These are phyloP conservation scores for Lasiodiplodia theobromae DNA, from an alignment of 2,329 filamentous ascomycete genomes.

Conservation along the genomic window DNA sequence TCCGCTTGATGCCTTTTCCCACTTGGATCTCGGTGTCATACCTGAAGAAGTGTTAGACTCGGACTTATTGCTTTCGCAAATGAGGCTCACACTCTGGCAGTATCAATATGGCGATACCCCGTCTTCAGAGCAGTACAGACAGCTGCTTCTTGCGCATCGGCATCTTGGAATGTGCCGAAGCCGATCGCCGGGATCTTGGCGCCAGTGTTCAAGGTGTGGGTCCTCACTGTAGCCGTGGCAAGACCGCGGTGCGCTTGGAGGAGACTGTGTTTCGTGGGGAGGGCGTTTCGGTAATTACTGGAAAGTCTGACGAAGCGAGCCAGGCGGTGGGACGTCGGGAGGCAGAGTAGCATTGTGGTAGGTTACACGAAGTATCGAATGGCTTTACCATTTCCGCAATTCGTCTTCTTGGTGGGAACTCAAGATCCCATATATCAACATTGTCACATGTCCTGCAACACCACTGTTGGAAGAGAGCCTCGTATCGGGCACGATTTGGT, in stretches of 20 bases:
- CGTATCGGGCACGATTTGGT: not conserved
- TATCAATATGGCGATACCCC: conserved; percentile 49
- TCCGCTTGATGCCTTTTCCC: conserved; percentile 68
- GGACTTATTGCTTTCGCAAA: not conserved
- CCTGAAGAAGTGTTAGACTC: not conserved
- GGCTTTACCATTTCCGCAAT: too few relatives aligned
- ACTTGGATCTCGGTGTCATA: conserved; percentile 69
- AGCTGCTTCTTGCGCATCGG: conserved; percentile 43
- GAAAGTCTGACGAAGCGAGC: too few relatives aligned
- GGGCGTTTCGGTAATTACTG: conserved; percentile 37
- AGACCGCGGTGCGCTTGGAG: conserved; percentile 41
- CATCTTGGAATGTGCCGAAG: conserved; percentile 45
- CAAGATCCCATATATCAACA: not conserved
- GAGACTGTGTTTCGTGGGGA: not conserved
- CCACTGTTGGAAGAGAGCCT: not conserved
- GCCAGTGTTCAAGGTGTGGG: conserved; percentile 22
- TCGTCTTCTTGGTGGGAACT: too few relatives aligned
- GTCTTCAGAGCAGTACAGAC: conserved; percentile 50
- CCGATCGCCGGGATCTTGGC: conserved; percentile 33
- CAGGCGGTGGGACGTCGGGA: too few relatives aligned
- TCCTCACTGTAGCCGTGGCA: conserved; percentile 40
- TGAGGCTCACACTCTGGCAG: conserved; percentile 40
- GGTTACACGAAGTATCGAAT: too few relatives aligned
- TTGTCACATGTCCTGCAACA: not conserved
- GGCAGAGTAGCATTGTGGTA: too few relatives aligned